Conservation (phyloP, 345 rosid genomes). For the Geranium rotundifolium region DNA sequence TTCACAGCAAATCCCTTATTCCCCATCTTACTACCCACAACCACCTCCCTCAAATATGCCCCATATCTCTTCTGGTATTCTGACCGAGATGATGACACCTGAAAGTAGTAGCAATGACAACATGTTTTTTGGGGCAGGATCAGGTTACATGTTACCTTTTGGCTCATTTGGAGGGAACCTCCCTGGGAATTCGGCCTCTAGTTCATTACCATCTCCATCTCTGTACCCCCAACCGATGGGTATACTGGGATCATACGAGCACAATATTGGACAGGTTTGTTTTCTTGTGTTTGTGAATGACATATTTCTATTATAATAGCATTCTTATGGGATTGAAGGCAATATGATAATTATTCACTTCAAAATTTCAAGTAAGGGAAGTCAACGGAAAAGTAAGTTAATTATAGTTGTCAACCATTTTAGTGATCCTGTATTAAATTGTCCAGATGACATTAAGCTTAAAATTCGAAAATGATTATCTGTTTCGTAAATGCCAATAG, state of each 20-base stretch:
- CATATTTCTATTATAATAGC: not conserved
- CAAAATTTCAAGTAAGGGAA: not conserved
- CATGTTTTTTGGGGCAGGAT: conserved; percentile 57
- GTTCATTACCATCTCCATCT: conserved; percentile 52
- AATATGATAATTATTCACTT: not conserved
- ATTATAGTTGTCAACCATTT: not conserved
- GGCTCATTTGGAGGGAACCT: conserved; percentile 54
- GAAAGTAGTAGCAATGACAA: conserved; percentile 55
- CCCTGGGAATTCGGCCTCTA: conserved; percentile 41
- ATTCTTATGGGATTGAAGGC: not conserved
- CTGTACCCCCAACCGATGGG: conserved; percentile 70
- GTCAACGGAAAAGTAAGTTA: not conserved
- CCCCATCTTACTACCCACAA: conserved; percentile 60
- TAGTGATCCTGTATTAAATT: too few species aligned
- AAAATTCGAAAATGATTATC: not conserved
- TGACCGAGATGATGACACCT: conserved; percentile 40
- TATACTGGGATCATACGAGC: conserved; percentile 28
- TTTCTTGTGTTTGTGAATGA: not conserved
- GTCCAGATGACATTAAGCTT: not conserved
- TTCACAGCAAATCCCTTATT: conserved; percentile 58
- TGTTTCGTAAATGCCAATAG: not conserved
- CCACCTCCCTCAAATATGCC: conserved; percentile 61
- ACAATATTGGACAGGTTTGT: conserved; percentile 20
- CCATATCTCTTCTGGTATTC: conserved; percentile 52
- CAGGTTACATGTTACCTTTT: conserved; percentile 46